Conservation (phyloP, 352 stramenopile genomes). For the Phytopythium kandeliae region DNA sequence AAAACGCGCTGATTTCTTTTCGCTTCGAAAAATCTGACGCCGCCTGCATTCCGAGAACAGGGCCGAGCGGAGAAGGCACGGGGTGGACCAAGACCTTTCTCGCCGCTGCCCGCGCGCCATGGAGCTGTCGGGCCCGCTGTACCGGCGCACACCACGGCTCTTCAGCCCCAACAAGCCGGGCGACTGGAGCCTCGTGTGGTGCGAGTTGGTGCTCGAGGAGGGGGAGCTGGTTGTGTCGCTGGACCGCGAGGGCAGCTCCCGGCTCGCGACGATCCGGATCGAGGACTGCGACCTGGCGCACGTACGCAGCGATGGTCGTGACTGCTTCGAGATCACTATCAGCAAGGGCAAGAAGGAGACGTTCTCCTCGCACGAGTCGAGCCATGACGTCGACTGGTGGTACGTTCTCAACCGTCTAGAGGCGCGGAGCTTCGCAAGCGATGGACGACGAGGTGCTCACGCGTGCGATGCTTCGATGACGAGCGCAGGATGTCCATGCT, state of each 20-base stretch:
- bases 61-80: neutral
- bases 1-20: no score
- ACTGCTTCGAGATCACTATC: conserved; percentile 75
- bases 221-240: conserved; percentile 68
- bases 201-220: conserved; percentile 48
- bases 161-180: conserved; percentile 67
- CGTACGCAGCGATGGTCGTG: conserved; percentile 73
- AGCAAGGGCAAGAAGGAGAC: conserved; percentile 73
- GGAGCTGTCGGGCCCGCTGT: conserved; percentile 66
- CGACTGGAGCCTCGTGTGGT: conserved; percentile 81
- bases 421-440: no score
- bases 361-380: conserved; percentile 79
- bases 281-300: conserved; percentile 71
- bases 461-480: conserved; percentile 1
- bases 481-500: conserved; percentile 74
- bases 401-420: conserved; percentile 31
- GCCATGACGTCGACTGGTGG: conserved; percentile 86
- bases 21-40: neutral
- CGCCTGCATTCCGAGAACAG: neutral
- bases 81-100: neutral
- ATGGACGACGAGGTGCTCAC: no score
- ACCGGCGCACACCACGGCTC: conserved; percentile 60
- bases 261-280: conserved; percentile 50
- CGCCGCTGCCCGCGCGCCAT: conserved; percentile 18
- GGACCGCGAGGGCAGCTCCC: conserved; percentile 46